Base-by-base conservation (phyloP, 768 basidiomycete species). In the Tylopilus cervinicoccineus region DNA sequence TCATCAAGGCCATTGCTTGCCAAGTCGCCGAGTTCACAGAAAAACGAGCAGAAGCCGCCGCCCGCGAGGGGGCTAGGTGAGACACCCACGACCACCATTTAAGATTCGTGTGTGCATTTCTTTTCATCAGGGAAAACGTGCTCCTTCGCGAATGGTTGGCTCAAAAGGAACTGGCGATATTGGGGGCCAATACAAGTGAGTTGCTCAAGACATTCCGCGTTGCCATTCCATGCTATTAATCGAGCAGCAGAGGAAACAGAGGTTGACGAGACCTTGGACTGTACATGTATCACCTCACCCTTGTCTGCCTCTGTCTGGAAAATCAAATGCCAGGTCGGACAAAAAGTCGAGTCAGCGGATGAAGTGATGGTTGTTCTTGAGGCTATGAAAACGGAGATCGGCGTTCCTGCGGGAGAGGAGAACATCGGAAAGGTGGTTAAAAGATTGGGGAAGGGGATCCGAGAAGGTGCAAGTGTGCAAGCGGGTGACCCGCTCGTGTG, bases 361-460 rank as follows among this genome's bases (percentile, higher is more conserved):
- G 66, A 75, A 5, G 68, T 76, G 4, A 56, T 83, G 31, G 40
- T 79, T 27, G 70, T 80, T 17, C 69, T 84, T 12, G 80, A 83
- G 61, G 79, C 83, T 1, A 84, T 84, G 83, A 84, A 86, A 64
- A 81, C 77, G 0, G 80, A 81, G 55, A 75, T 84, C 37, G 68
- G 72, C 13, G 57, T 84, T 14, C 61, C 61, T 42, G 76, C 77
- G 0, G 73, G 76, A 0, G 70, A 74, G 16, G 66, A 64, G 9
- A 72, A 73, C 43, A 57, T 79, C 2, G 79, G 79, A 2, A 76
- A 65, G 22, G 68, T 43, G 14, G 70, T 83, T 0, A 58, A 51
- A 27, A 66, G 66, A 0, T 57, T 78, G 5, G 76, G 72, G 1
- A 63, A 60, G 14, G 76, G 72, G 0, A 55, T 78, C 8, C 57